phyloP scores from a whole-genome alignment of 495 filamentous ascomycete species.

The Lepraria neglecta region DNA sequence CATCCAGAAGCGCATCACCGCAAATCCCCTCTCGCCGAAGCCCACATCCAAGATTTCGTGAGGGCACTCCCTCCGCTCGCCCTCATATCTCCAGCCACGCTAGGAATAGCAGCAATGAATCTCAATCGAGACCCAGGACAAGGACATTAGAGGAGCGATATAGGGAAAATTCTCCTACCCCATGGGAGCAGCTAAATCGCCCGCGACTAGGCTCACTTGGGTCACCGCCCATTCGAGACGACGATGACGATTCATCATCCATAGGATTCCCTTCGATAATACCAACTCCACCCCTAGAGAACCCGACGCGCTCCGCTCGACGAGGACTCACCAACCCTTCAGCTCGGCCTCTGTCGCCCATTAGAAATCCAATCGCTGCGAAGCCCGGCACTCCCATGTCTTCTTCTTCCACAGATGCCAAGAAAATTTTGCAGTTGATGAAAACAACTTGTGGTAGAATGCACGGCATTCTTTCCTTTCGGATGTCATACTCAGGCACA shows the following conservation, averaged over 20 bases:
- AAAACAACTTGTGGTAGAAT: constrained; percentile 54
- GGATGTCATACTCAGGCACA: constrained; percentile 47
- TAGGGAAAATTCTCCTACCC: constrained; percentile 38
- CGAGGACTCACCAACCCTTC: constrained; percentile 43
- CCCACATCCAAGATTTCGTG: constrained; percentile 34
- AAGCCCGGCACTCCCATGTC: constrained; percentile 48
- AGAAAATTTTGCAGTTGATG: constrained; percentile 50
- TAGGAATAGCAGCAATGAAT: constrained; percentile 15
- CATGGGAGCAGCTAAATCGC: constrained; percentile 35
- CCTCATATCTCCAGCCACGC: constrained; percentile 30
- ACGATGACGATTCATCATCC: constrained; percentile 36
- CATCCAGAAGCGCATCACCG: constrained; percentile 39
- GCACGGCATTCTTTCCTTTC: constrained; percentile 50
- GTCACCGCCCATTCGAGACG: constrained; percentile 30
- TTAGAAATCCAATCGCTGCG: constrained; percentile 34
- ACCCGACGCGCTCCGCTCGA: constrained; percentile 32
- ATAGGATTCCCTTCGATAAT: constrained; percentile 49
- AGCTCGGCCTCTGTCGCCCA: constrained; percentile 31
- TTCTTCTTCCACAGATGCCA: constrained; percentile 44
- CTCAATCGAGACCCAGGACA: constrained; percentile 44
- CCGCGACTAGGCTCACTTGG: constrained; percentile 42
- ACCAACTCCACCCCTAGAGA: constrained; percentile 35
- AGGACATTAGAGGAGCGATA: constrained; percentile 45
- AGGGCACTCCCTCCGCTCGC: constrained; percentile 34
- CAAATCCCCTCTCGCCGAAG: constrained; percentile 37